Evolutionary conservation across 176 grass and related monocot species (phyloP).

Genomic region (Aegilops tauschii): DNA sequence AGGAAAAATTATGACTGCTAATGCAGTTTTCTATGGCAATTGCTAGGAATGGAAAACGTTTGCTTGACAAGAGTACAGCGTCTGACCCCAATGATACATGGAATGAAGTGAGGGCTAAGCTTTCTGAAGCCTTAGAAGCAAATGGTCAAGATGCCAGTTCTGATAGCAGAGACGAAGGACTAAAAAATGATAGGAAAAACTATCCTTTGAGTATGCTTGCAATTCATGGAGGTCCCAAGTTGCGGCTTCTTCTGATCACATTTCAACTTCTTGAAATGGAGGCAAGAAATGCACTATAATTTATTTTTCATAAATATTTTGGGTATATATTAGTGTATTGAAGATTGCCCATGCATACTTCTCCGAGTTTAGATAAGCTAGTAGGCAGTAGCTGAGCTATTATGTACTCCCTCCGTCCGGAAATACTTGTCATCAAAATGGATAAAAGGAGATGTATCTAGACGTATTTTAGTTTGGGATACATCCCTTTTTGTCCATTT

Average conservation of each 20-base stretch:
- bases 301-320: constrained; percentile 22
- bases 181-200: constrained; percentile 51
- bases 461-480: too few species aligned
- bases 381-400: background rate
- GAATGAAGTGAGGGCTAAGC: constrained; percentile 61
- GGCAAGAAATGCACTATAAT: constrained; percentile 53
- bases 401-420: background rate
- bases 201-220: constrained; percentile 83
- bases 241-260: constrained; percentile 71
- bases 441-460: too few species aligned
- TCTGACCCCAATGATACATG: constrained; percentile 43
- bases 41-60: constrained; percentile 32
- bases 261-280: constrained; percentile 72
- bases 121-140: constrained; percentile 74
- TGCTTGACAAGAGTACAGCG: constrained; percentile 24
- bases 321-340: background rate
- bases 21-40: constrained; percentile 2
- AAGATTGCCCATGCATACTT: constrained; percentile 23
- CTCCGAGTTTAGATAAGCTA: constrained; percentile 21
- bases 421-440: too few species aligned
- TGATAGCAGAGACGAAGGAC: constrained; percentile 23
- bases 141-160: constrained; percentile 31
- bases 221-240: constrained; percentile 68
- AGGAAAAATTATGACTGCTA: background rate
- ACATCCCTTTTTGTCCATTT: too few species aligned